Evolutionary conservation across 305 asterid species (phyloP), one percentile per base, ranked within the genome.

Genomic region (Solanum hybrid): DNA sequence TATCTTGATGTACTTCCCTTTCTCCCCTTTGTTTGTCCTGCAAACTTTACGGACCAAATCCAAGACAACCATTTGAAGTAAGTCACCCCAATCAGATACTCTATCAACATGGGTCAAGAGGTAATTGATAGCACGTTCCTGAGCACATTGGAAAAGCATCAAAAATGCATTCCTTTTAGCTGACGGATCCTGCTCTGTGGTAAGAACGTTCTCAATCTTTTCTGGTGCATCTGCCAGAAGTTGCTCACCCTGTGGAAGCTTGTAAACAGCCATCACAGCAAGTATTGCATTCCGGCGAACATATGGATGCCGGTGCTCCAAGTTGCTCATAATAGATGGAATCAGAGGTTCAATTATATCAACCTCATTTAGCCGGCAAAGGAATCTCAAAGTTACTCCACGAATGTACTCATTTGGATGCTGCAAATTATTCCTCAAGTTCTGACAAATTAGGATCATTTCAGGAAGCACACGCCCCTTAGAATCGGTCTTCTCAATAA

Each of bases 201-300:
- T 92, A 84, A 96, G 96, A 90, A 95, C 90, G 92, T 92, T 96
- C 94, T 96, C 99, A 71, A 96, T 94, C 79, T 94, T 96, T 94
- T 97, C 99, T 1, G 99, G 99, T 73, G 99, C 99, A 87, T 97
- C 99, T 67, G 93, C 96, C 97, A 97, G 89, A 57, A 97, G 96
- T 90, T 97, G 98, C 90, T 97, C 99, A 0, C 99, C 99, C 1
- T 96, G 98, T 28, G 94, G 98, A 88, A 97, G 98, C 93, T 94
- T 96, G 95, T 95, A 96, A 75, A 97, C 94, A 6, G 99, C 92
- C 99, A 96, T 97, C 92, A 97, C 95, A 61, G 99, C 99, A 91
- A 96, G 98, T 92, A 97, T 95, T 22, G 99, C 99, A 89, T 93
- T 95, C 92, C 97, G 29, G 29, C 29, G 29, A 28, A 96, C 95